phyloP scores from a whole-genome alignment of 177 flowering plant genomes.

The Vitis hybrid region DNA sequence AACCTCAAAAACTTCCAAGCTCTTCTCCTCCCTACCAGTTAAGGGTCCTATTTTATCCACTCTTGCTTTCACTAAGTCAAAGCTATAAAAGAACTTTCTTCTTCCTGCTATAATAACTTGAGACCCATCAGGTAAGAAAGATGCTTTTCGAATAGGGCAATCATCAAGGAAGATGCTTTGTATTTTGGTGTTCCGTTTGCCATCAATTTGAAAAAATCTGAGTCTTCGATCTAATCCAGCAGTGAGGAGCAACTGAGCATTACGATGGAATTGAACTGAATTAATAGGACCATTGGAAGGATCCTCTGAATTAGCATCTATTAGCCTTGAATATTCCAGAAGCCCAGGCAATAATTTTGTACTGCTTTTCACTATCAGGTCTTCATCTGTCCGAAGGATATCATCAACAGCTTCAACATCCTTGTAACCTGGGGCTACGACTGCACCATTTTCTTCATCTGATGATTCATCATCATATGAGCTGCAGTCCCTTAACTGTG shows the following conservation, averaged over 20 bases:
- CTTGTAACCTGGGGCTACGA: conserved; percentile 28
- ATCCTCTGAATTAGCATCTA: conserved; percentile 74
- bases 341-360: conserved; percentile 69
- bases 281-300: conserved; percentile 65
- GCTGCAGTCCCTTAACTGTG: conserved; percentile 12
- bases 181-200: conserved; percentile 74
- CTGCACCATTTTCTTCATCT: conserved; percentile 53
- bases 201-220: conserved; percentile 89
- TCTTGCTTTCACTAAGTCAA: conserved; percentile 73
- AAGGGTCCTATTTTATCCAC: conserved; percentile 80
- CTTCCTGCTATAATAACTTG: conserved; percentile 78
- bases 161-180: conserved; percentile 79
- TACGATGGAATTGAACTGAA: conserved; percentile 86
- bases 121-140: conserved; percentile 84
- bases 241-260: conserved; percentile 78
- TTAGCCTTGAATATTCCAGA: conserved; percentile 69
- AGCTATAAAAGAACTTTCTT: conserved; percentile 84
- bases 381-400: conserved; percentile 68
- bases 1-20: conserved; percentile 83
- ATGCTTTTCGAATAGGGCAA: conserved; percentile 76
- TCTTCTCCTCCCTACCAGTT: conserved; percentile 87
- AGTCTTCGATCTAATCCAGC: conserved; percentile 76
- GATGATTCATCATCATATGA: conserved; percentile 53
- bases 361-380: conserved; percentile 61
- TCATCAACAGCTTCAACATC: conserved; percentile 36